Conservation (phyloP, 495 filamentous ascomycete species). For the Neurospora cerealis region DNA sequence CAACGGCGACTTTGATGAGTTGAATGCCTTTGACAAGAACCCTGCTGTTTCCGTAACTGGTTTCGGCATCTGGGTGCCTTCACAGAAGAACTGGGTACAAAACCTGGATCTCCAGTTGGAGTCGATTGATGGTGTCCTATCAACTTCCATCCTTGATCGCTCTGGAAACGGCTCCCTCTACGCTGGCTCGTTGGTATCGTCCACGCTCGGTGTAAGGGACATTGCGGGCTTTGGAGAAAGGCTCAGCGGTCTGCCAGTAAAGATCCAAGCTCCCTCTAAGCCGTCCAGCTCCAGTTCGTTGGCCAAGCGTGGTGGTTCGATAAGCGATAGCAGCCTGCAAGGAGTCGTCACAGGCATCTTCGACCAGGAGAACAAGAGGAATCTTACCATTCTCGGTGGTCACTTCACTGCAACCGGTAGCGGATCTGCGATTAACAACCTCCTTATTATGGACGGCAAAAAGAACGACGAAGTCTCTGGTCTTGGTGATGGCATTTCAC, state of each 20-base stretch:
- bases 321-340: slow-evolving; percentile 33
- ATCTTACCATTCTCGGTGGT: slow-evolving; percentile 81
- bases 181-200: slow-evolving; percentile 67
- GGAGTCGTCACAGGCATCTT: slow-evolving; percentile 71
- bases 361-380: slow-evolving; percentile 55
- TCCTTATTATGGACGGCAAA: slow-evolving; percentile 57
- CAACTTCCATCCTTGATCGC: slow-evolving; percentile 48
- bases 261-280: slow-evolving; percentile 38
- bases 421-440: slow-evolving; percentile 63
- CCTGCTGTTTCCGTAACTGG: slow-evolving; percentile 52
- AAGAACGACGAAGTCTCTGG: slow-evolving; percentile 58
- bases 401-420: slow-evolving; percentile 66
- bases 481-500: slow-evolving; percentile 52
- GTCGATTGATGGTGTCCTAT: slow-evolving; percentile 59
- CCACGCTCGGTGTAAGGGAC: slow-evolving; percentile 55
- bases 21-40: slow-evolving; percentile 56
- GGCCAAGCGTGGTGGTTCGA: slow-evolving; percentile 47
- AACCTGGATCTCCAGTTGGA: slow-evolving; percentile 61
- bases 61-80: slow-evolving; percentile 93
- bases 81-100: slow-evolving; percentile 76
- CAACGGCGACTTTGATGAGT: slow-evolving; percentile 67
- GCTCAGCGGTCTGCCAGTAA: slow-evolving; percentile 50
- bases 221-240: slow-evolving; percentile 52
- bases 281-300: slow-evolving; percentile 21
- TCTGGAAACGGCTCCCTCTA: slow-evolving; percentile 55